A percentile compares a stretch with the other conserved stretches of the same genome.
phyloP scores from a whole-genome alignment of 371 early-diverging fungal species.

The Mortierella sp. region DNA sequence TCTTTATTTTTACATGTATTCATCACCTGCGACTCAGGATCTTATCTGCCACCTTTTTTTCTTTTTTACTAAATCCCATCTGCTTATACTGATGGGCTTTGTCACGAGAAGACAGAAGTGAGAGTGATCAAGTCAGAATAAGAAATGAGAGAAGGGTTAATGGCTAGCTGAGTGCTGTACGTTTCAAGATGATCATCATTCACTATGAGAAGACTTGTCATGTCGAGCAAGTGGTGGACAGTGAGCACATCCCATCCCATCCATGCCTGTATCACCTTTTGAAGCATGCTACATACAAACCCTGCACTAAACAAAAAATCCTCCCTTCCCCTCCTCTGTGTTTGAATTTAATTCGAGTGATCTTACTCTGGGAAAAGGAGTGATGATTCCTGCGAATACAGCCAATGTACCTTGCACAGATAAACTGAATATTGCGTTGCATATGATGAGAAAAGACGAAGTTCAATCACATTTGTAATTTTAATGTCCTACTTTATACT shows the following conservation, averaged over 20 bases:
- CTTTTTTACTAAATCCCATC: no score
- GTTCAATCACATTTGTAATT: no score
- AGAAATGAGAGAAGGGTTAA: no score
- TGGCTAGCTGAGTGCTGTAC: no score
- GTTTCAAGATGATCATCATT: no score
- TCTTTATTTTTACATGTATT: not conserved
- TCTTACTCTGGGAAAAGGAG: constrained; percentile 5
- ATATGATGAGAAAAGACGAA: no score
- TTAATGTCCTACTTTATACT: no score
- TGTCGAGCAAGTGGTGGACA: not conserved
- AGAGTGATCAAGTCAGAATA: not conserved
- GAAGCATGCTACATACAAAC: constrained; percentile 1
- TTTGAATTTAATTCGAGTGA: constrained; percentile 2
- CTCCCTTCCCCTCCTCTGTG: not conserved
- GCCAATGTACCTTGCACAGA: no score
- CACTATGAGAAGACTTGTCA: not conserved
- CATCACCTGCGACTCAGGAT: not conserved
- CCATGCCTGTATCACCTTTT: not conserved
- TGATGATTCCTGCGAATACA: not conserved
- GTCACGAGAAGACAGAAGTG: not conserved
- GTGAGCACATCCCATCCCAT: not conserved
- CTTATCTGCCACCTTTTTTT: not conserved
- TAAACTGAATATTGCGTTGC: no score
- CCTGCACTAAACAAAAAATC: not conserved
- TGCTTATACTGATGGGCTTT: not conserved